Base-by-base conservation (phyloP, 805 yeast species). In the Wickerhamomyces canadensis region DNA sequence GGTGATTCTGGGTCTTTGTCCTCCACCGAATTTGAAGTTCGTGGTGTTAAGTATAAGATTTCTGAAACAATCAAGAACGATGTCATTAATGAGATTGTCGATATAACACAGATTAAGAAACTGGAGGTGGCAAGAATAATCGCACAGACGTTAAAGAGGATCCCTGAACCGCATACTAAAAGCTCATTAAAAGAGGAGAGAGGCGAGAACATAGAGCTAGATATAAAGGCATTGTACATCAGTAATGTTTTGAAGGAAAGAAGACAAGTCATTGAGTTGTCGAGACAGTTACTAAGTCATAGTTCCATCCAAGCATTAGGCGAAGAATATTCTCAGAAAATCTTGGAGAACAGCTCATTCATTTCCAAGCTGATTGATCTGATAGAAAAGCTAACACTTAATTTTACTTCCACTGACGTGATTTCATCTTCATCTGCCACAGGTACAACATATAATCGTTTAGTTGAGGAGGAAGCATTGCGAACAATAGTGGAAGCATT, bases 211-310 rank as follows among this genome's bases (percentile, higher is more conserved):
- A 16, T 13, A 4, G 15, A 7, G 14, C 5, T 22, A 6, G 34
- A 31, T 19, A 15, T 6, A 5, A 23, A 15, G n/a, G 6, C 15
- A 35, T n/a, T 55, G n/a, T 64, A 68, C 48, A 58, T 63, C 8
- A 52, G 61, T 16, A 55, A 54, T n/a, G 59, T 73, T 1, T 55
- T 76, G 38, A 57, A 66, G 38, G 86, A 80, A 49, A 68, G 82
- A 50, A 60, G 77, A 42, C 54, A 64, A 1, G 57, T 76, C 0
- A 49, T 77, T n/a, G 63, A 66, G 28, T 55, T 73, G 4, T 61
- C 68, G 2, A 50, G 64, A 18, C 33, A 41, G n/a, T 24, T 64
- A 4, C 31, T 63, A 4, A 54, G 52, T 14, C 47, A 54, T 31
- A 46, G 44, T 5, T 38, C 48, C 1, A 40, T 54, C 6, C 52